These are phyloP conservation scores for Dalechampia spathulata DNA, from an alignment of 441 rosid genomes.

Conservation along the genomic window DNA sequence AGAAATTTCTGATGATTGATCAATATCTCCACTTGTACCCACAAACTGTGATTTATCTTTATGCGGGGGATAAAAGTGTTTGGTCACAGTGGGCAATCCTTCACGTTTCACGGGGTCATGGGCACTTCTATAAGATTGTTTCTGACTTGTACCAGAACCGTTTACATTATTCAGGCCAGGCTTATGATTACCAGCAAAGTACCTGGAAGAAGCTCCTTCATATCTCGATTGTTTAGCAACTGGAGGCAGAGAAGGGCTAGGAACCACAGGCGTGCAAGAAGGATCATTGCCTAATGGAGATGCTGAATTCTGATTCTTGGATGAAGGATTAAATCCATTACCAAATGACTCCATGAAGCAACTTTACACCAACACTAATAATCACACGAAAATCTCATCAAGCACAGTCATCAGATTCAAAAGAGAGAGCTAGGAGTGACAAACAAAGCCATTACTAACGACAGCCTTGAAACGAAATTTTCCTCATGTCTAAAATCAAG, in stretches of 20 bases:
- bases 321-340: constrained; percentile 32
- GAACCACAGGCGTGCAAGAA: constrained; percentile 19
- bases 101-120: constrained; percentile 15
- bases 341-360: constrained; percentile 48
- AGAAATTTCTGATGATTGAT: constrained; percentile 22
- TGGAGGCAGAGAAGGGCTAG: constrained; percentile 31
- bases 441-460: background rate
- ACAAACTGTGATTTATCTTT: constrained; percentile 22
- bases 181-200: constrained; percentile 10
- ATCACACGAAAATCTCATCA: constrained; percentile 23
- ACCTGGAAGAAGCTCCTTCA: constrained; percentile 24
- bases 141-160: constrained; percentile 22
- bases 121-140: constrained; percentile 18
- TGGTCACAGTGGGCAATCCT: constrained; percentile 28
- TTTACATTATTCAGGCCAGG: constrained; percentile 21
- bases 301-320: constrained; percentile 31
- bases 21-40: constrained; percentile 20
- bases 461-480: constrained; percentile 12
- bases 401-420: constrained; percentile 1
- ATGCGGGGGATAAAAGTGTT: constrained; percentile 20
- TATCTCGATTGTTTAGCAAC: constrained; percentile 33
- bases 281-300: constrained; percentile 21
- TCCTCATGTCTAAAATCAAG: constrained; percentile 8
- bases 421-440: no score
- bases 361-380: constrained; percentile 25